Evolutionary conservation across 768 basidiomycete genomes (phyloP).

Genomic region (Russula vinacea): DNA sequence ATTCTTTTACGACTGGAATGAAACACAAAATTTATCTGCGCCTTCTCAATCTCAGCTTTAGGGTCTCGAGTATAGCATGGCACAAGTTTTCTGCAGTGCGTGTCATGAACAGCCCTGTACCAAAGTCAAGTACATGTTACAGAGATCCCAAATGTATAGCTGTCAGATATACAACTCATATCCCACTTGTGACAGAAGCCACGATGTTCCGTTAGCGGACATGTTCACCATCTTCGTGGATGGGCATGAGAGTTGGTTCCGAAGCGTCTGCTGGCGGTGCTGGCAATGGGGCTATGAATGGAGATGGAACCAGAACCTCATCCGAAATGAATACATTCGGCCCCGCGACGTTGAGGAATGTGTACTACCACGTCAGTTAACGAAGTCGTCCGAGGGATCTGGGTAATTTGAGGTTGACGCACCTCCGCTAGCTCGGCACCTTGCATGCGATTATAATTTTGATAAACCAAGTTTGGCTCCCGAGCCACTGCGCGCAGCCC

Average conservation of each 20-base stretch:
- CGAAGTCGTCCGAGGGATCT: background rate
- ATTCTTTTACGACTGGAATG: background rate
- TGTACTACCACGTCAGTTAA: constrained; percentile 11
- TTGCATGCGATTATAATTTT: constrained; percentile 34
- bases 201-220: background rate
- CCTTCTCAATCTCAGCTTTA: background rate
- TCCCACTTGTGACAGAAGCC: background rate
- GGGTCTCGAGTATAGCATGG: background rate
- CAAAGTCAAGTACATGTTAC: constrained; percentile 12
- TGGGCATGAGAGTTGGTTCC: background rate
- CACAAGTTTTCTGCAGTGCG: background rate
- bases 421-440: constrained; percentile 37
- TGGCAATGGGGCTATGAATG: background rate
- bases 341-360: constrained; percentile 19
- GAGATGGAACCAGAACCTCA: background rate
- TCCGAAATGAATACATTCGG: constrained; percentile 21
- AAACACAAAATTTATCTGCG: background rate
- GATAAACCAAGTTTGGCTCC: constrained; percentile 41
- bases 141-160: constrained; percentile 9
- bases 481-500: constrained; percentile 49
- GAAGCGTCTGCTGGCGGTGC: background rate
- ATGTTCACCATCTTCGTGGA: background rate
- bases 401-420: constrained; percentile 1
- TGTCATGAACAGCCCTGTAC: constrained; percentile 5
- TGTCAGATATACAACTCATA: constrained; percentile 13